These are phyloP conservation scores for Termitomyces sp. DNA, from an alignment of 768 basidiomycete species.

Conservation along the genomic window DNA sequence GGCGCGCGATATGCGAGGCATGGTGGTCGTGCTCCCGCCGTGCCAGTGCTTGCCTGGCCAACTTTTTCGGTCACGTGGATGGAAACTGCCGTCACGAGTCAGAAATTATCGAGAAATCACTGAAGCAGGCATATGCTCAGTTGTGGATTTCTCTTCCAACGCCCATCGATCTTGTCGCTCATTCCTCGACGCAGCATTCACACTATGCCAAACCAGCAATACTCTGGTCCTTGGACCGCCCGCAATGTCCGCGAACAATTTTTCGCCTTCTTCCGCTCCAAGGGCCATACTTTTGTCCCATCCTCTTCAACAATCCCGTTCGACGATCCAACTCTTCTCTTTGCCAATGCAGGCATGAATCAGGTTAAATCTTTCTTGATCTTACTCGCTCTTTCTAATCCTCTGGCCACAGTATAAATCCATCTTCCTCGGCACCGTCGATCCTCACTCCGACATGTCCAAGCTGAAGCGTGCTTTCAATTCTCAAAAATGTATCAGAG, in stretches of 20 bases:
- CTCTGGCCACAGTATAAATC: constrained; percentile 70
- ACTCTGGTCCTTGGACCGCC: constrained; percentile 69
- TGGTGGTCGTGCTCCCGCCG: constrained; percentile 10
- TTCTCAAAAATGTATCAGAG: constrained; percentile 96
- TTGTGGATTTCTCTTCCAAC: constrained; percentile 18
- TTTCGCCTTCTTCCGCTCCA: constrained; percentile 80
- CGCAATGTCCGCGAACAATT: constrained; percentile 79
- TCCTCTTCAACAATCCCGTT: constrained; percentile 93
- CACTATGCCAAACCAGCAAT: constrained; percentile 31
- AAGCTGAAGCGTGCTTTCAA: constrained; percentile 93
- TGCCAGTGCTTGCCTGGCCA: background rate
- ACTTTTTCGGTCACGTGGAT: constrained; percentile 15
- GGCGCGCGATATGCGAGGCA: constrained; percentile 39
- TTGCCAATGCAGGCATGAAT: constrained; percentile 98
- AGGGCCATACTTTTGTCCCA: constrained; percentile 82
- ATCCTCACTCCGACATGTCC: constrained; percentile 87
- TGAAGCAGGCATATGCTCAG: constrained; percentile 14
- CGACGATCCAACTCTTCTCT: constrained; percentile 95
- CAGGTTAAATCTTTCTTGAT: constrained; percentile 43
- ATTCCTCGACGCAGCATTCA: constrained; percentile 9
- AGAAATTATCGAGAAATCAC: constrained; percentile 11
- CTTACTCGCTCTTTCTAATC: background rate
- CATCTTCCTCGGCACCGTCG: constrained; percentile 96
- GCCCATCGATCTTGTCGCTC: constrained; percentile 19
- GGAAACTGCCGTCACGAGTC: constrained; percentile 16